Percentiles rank a stretch among this genome's conserved stretches.
These are phyloP conservation scores for Monosporascus sp. DNA, from an alignment of 2,329 filamentous ascomycete genomes.

Conservation along the genomic window DNA sequence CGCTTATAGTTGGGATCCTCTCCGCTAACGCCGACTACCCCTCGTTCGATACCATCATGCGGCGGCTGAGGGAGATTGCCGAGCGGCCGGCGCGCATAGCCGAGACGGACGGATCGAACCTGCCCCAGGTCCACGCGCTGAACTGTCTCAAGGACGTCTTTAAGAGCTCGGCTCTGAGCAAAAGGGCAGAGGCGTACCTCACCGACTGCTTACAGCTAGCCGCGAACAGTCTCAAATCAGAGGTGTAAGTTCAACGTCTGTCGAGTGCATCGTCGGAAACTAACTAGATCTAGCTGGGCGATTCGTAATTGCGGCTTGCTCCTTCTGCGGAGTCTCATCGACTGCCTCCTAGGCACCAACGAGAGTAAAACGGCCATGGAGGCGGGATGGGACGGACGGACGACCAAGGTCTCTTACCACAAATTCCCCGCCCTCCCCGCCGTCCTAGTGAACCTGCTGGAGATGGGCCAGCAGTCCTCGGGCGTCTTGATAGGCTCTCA, in stretches of 20 bases:
- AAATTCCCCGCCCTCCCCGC: constrained; percentile 61
- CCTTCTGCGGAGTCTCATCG: constrained; percentile 79
- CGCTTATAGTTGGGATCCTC: constrained; percentile 76
- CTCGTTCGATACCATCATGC: constrained; percentile 61
- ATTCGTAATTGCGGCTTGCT: constrained; percentile 91
- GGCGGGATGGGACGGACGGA: constrained; percentile 58
- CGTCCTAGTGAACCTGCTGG: constrained; percentile 59
- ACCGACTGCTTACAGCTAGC: constrained; percentile 73
- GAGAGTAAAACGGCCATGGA: constrained; percentile 61
- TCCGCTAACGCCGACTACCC: constrained; percentile 55
- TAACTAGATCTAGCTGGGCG: constrained; percentile 60
- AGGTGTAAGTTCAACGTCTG: constrained; percentile 50
- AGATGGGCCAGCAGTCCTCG: constrained; percentile 39
- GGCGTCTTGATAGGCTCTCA: constrained; percentile 28
- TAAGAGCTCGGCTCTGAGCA: constrained; percentile 71
- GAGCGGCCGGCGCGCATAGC: constrained; percentile 45
- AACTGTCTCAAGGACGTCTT: constrained; percentile 93
- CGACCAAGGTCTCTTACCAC: constrained; percentile 62
- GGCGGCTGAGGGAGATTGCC: constrained; percentile 56
- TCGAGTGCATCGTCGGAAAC: too few species aligned
- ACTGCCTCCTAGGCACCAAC: constrained; percentile 69
- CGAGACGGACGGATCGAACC: constrained; percentile 56
- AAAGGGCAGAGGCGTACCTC: constrained; percentile 67
- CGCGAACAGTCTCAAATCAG: constrained; percentile 69
- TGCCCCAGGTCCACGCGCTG: constrained; percentile 90